A percentile compares a stretch with the other conserved stretches of the same genome.
phyloP scores from a whole-genome alignment of 139 green algal species.

The Limnomonas spitsbergensis region DNA sequence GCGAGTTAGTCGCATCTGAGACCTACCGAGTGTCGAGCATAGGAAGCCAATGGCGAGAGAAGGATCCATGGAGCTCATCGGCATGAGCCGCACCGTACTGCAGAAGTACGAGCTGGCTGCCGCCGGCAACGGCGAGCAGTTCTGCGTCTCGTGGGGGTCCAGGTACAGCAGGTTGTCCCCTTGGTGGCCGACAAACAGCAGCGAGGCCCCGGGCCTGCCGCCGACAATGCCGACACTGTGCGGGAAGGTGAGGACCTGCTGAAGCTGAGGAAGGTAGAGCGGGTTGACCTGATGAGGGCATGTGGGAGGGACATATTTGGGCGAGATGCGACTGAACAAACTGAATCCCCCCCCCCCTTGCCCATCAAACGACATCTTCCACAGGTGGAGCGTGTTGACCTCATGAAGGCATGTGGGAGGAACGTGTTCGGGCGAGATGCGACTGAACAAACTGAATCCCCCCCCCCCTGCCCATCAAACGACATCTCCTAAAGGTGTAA shows the following conservation, averaged over 20 bases:
- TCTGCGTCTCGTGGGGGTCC: slow-evolving; percentile 77
- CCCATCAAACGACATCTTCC: too few relatives aligned
- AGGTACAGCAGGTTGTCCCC: slow-evolving; percentile 66
- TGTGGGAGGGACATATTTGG: neutral
- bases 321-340: neutral
- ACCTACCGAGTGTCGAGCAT: slow-evolving; percentile 4
- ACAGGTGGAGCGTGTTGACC: too few relatives aligned
- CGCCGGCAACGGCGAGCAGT: neutral
- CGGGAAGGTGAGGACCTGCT: slow-evolving; percentile 63
- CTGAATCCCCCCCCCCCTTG: too few relatives aligned
- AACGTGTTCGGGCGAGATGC: too few relatives aligned
- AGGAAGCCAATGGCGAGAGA: slow-evolving; percentile 83
- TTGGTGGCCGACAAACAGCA: slow-evolving; percentile 87
- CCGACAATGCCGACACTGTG: slow-evolving; percentile 89
- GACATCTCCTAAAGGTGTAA: too few relatives aligned
- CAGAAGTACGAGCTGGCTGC: slow-evolving; percentile 36
- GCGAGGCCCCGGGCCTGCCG: slow-evolving; percentile 69
- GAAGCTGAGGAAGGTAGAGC: slow-evolving; percentile 38
- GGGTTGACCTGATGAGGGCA: slow-evolving; percentile 1
- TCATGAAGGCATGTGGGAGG: too few relatives aligned
- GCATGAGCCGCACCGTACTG: slow-evolving; percentile 53
- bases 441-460: neutral
- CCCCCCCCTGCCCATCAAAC: too few relatives aligned
- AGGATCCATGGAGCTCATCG: slow-evolving; percentile 66
- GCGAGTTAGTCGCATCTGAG: neutral